phyloP scores from a whole-genome alignment of 495 filamentous ascomycete genomes.

The Penicillium bialowiezense region DNA sequence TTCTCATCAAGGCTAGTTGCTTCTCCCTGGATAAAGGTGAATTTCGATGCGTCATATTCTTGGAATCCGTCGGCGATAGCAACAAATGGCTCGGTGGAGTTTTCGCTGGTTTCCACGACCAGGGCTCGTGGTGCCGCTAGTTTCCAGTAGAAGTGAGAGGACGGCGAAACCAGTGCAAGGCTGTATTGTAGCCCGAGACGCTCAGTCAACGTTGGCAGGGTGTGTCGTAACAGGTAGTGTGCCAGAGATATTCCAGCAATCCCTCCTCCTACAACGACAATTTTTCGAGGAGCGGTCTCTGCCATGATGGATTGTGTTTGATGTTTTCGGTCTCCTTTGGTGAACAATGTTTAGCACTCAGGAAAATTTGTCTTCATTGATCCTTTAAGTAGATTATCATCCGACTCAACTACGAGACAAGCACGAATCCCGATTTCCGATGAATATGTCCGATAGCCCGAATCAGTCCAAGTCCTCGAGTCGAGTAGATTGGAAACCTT shows the following conservation, averaged over 20 bases:
- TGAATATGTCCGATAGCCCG: no score
- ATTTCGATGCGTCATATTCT: background rate
- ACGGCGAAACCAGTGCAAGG: background rate
- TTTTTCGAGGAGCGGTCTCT: background rate
- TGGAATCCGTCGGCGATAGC: background rate
- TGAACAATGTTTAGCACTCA: no score
- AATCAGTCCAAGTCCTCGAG: no score
- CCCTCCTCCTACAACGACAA: background rate
- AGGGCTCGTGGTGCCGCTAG: background rate
- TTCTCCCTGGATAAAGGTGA: background rate
- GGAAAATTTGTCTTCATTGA: background rate
- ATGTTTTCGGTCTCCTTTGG: no score
- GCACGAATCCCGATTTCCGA: no score
- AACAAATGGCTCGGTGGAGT: background rate
- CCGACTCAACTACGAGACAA: no score
- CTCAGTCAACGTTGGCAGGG: background rate
- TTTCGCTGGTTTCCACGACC: background rate
- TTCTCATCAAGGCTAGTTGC: background rate
- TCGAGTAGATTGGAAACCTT: no score
- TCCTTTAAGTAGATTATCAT: no score
- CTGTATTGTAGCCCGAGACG: background rate
- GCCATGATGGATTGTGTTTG: background rate
- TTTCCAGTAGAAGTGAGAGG: background rate
- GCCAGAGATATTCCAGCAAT: background rate
- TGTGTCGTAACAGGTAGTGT: background rate